These are phyloP conservation scores for Suhomyces bokatorum DNA, from an alignment of 1,139 yeast species.

Conservation along the genomic window DNA sequence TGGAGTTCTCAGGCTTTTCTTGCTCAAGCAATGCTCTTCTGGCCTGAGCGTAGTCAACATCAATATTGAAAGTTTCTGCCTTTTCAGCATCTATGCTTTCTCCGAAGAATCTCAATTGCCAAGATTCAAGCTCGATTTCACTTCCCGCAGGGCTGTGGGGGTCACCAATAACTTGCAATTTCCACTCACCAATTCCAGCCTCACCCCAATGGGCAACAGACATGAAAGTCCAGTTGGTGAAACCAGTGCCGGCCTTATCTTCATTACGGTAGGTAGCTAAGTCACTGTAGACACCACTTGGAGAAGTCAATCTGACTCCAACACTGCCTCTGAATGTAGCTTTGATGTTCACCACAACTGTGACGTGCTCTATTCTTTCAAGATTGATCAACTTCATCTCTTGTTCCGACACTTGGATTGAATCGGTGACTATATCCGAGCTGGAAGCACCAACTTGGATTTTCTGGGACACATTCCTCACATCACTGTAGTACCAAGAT, in stretches of 20 bases:
- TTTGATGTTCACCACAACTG: conserved; percentile 72
- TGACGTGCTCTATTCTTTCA: conserved; percentile 80
- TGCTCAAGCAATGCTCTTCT: conserved; percentile 32
- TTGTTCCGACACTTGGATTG: conserved; percentile 48
- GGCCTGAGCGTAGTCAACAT: conserved; percentile 41
- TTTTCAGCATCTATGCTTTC: conserved; percentile 64
- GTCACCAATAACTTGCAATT: conserved; percentile 51
- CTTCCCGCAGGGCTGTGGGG: conserved; percentile 23
- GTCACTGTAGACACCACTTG: conserved; percentile 70
- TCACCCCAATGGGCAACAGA: conserved; percentile 99
- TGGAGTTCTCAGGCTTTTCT: background rate
- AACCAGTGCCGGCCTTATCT: conserved; percentile 63
- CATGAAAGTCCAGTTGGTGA: conserved; percentile 87
- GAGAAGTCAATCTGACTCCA: conserved; percentile 66
- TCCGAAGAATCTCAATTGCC: conserved; percentile 85
- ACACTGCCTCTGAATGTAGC: conserved; percentile 71
- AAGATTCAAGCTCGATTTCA: conserved; percentile 55
- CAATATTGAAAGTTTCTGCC: conserved; percentile 50
- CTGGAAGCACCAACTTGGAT: conserved; percentile 18
- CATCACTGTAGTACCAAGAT: conserved; percentile 69
- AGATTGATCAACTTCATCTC: conserved; percentile 59
- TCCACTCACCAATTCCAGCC: conserved; percentile 81
- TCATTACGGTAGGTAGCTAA: conserved; percentile 69
- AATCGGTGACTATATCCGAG: too few relatives aligned
- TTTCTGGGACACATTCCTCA: conserved; percentile 30